Percentiles rank a stretch among this genome's conserved stretches.
Evolutionary conservation across 2,329 filamentous ascomycete species (phyloP).

Genomic region (Exophiala phaeomuriformis): DNA sequence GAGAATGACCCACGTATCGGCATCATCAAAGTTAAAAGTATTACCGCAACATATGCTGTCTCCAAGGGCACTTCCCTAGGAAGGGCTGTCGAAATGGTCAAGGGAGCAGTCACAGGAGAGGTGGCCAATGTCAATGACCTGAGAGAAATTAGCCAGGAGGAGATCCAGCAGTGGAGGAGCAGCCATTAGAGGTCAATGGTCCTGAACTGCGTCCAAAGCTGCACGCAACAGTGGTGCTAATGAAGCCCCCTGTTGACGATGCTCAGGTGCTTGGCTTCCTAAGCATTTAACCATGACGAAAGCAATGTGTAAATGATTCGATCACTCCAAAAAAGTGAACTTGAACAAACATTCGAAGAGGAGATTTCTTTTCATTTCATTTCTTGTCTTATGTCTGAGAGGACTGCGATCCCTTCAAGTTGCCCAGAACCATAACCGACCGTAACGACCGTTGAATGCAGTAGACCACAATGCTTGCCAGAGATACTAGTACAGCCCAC

Average conservation of each 20-base stretch:
- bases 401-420: neutral
- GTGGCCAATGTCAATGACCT: constrained; percentile 66
- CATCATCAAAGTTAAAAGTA: constrained; percentile 67
- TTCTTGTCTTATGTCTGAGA: neutral
- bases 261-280: neutral
- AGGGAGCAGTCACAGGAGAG: constrained; percentile 66
- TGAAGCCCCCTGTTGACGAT: neutral
- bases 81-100: constrained; percentile 62
- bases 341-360: neutral
- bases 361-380: neutral
- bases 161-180: constrained; percentile 41
- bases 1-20: constrained; percentile 75
- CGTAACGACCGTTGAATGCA: no score
- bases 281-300: neutral
- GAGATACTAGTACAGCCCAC: no score
- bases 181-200: neutral
- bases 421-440: no score
- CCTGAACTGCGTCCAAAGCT: no score
- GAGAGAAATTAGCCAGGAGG: constrained; percentile 61
- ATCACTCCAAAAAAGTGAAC: neutral
- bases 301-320: neutral
- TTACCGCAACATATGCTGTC: constrained; percentile 65
- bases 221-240: no score
- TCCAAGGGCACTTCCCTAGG: constrained; percentile 56
- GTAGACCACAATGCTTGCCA: no score